Evolutionary conservation across 257 asterid species (phyloP).

Genomic region (Solanum ossicruentum): DNA sequence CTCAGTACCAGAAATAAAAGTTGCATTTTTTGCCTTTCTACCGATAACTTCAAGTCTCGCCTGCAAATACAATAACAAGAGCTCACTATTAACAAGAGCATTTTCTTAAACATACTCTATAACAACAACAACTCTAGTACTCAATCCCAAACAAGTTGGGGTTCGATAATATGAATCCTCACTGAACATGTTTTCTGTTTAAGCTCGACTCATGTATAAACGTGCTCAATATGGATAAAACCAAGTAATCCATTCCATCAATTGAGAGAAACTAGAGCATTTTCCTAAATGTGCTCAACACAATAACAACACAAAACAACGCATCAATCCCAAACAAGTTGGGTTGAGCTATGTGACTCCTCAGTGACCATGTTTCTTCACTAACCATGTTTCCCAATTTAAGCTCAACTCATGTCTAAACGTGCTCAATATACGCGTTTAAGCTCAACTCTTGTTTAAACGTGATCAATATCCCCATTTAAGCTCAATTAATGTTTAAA

Average conservation of each 20-base stretch:
- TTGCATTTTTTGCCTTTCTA: slow-evolving; percentile 85
- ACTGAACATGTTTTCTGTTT: not conserved
- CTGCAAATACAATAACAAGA: slow-evolving; percentile 9
- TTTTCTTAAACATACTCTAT: not conserved
- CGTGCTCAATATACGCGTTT: not conserved
- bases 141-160: not conserved
- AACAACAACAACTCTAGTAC: not conserved
- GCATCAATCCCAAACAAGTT: not conserved
- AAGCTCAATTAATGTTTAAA: too few relatives aligned
- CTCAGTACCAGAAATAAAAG: slow-evolving; percentile 75
- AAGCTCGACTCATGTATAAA: not conserved
- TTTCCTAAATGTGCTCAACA: not conserved
- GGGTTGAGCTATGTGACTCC: not conserved
- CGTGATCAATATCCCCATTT: not conserved
- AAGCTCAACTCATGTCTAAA: not conserved
- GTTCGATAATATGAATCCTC: not conserved
- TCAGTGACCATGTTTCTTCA: too few relatives aligned
- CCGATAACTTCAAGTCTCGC: slow-evolving; percentile 88
- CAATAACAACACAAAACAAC: not conserved
- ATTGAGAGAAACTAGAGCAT: not conserved
- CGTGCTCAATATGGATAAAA: not conserved
- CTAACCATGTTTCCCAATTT: not conserved
- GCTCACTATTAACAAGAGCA: not conserved
- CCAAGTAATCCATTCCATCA: not conserved
- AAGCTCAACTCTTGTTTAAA: too few relatives aligned